A percentile compares a stretch with the other conserved stretches of the same genome.
Conservation (phyloP, 2,329 filamentous ascomycete species). For the Xylariaceae sp. region DNA sequence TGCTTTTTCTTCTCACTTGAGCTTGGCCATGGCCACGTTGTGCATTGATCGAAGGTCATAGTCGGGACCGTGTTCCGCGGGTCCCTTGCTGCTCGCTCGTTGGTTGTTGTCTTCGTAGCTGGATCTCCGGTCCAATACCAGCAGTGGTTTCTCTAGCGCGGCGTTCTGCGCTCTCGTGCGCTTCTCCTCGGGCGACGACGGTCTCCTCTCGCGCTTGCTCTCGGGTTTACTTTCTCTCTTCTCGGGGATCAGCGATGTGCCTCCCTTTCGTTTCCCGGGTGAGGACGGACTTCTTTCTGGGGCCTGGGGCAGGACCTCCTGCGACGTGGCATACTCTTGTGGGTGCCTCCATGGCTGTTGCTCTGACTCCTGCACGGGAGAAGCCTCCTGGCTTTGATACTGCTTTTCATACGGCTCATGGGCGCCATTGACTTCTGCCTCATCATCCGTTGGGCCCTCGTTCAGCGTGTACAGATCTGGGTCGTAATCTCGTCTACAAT, state of each 20-base stretch:
- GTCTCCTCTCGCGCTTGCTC: neutral
- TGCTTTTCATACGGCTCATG: neutral
- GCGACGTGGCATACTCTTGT: neutral
- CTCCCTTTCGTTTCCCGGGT: neutral
- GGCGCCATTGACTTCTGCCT: constrained; percentile 4
- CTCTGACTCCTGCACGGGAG: constrained; percentile 1
- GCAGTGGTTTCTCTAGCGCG: neutral
- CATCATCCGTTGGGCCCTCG: constrained; percentile 15
- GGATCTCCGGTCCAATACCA: neutral
- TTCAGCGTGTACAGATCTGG: constrained; percentile 15
- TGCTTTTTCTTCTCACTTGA: constrained; percentile 19
- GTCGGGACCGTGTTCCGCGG: constrained; percentile 12
- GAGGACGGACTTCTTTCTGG: neutral
- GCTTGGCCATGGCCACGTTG: constrained; percentile 28
- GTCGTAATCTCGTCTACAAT: constrained; percentile 10
- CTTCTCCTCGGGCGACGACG: neutral
- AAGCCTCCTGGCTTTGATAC: neutral
- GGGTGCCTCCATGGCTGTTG: neutral
- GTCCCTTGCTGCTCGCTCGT: neutral
- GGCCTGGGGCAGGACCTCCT: neutral
- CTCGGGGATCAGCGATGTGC: neutral
- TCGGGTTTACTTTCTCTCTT: neutral
- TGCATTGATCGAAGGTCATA: constrained; percentile 30
- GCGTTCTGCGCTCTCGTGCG: neutral
- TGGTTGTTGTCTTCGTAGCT: constrained; percentile 10